Conservation (phyloP, 2,329 filamentous ascomycete genomes). For the Trichoderma atrobrunneum region DNA sequence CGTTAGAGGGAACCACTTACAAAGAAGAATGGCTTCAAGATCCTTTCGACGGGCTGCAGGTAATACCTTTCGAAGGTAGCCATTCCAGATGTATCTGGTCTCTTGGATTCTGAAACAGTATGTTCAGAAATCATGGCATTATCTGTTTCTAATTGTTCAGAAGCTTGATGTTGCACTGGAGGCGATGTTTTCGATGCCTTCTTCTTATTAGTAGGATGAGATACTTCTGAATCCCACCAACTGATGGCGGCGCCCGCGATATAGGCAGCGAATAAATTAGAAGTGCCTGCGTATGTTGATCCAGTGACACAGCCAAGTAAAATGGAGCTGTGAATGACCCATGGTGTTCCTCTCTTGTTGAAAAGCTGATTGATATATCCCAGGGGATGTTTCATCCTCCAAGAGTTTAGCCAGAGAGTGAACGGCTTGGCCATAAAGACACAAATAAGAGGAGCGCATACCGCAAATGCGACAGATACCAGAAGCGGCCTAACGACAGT, state of each 20-base stretch:
- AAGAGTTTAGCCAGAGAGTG: slow-evolving; percentile 35
- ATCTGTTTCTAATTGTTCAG: neutral
- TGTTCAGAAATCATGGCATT: neutral
- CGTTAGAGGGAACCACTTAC: slow-evolving; percentile 29
- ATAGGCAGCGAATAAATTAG: slow-evolving; percentile 61
- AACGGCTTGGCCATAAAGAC: slow-evolving; percentile 43
- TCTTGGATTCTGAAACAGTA: neutral
- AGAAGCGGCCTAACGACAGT: slow-evolving; percentile 45
- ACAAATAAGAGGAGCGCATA: slow-evolving; percentile 47
- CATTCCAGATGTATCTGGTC: slow-evolving; percentile 32
- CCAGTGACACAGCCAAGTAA: slow-evolving; percentile 49
- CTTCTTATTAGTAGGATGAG: slow-evolving; percentile 22
- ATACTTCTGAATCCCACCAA: slow-evolving; percentile 53
- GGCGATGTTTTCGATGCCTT: neutral
- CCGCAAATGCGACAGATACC: slow-evolving; percentile 51
- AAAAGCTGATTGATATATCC: slow-evolving; percentile 29
- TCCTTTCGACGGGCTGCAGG: slow-evolving; percentile 40
- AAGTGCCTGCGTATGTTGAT: slow-evolving; percentile 60
- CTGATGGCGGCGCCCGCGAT: slow-evolving; percentile 56
- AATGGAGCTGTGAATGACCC: slow-evolving; percentile 47
- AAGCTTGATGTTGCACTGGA: neutral
- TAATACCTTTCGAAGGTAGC: slow-evolving; percentile 29
- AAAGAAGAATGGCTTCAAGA: slow-evolving; percentile 73
- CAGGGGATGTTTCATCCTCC: slow-evolving; percentile 26
- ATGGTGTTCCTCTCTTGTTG: slow-evolving; percentile 28